These are phyloP conservation scores for Globisporangium yorkense DNA, from an alignment of 352 stramenopile genomes.

Conservation along the genomic window DNA sequence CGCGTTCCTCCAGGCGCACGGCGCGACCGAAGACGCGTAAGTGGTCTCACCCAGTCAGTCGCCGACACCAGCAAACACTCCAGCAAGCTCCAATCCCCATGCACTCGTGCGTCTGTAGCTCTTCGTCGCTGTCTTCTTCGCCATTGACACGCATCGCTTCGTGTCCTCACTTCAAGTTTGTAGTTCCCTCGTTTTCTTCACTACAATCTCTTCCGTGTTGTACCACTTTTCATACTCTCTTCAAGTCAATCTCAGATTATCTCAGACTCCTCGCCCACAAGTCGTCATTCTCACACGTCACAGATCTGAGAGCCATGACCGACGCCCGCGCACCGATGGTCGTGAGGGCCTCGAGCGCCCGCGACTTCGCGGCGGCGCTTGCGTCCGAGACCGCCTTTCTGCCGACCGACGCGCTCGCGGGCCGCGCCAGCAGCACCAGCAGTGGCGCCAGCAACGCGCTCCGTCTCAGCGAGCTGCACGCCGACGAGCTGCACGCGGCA, in stretches of 20 bases:
- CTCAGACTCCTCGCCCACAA: no score
- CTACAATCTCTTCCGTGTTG: not conserved
- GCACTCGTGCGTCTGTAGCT: no score
- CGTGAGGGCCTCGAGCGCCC: conserved; percentile 11
- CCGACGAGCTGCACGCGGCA: conserved; percentile 9
- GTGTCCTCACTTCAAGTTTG: not conserved
- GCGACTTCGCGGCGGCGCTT: conserved; percentile 11
- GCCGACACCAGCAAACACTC: no score
- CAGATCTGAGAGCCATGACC: not conserved
- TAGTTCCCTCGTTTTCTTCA: not conserved
- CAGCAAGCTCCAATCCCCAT: no score
- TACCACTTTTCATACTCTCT: not conserved
- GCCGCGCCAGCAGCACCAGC: not conserved
- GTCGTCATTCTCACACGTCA: not conserved
- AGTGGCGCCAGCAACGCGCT: not conserved
- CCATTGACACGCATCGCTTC: no score
- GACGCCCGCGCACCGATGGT: conserved; percentile 4
- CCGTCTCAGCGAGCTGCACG: conserved; percentile 8
- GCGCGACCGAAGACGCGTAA: not conserved
- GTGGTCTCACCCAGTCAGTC: no score
- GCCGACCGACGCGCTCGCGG: conserved; percentile 6
- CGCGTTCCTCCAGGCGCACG: conserved; percentile 7
- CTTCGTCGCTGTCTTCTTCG: no score
- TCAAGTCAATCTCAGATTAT: not conserved
- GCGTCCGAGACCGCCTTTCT: conserved; percentile 11